A percentile compares a stretch with the other conserved stretches of the same genome.
Evolutionary conservation across 768 basidiomycete genomes (phyloP).

Genomic region (Crepidotus variabilis): DNA sequence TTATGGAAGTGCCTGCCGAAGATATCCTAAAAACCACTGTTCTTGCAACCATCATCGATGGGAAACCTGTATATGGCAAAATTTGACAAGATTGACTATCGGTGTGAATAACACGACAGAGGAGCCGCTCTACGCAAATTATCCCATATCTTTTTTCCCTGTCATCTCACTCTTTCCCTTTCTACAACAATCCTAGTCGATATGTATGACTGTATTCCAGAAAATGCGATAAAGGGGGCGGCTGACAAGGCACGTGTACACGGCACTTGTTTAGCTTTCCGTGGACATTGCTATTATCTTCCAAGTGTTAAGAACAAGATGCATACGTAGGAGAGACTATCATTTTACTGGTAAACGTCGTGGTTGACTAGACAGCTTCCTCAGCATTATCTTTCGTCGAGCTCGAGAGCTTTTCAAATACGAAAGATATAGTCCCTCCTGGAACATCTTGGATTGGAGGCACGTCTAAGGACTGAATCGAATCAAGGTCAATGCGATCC

Average conservation of each 20-base stretch:
- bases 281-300: no score
- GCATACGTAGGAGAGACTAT: no score
- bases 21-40: slow-evolving; percentile 69
- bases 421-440: slow-evolving; percentile 70
- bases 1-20: slow-evolving; percentile 59
- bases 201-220: no score
- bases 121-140: no score
- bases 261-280: no score
- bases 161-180: no score
- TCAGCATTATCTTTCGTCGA: slow-evolving; percentile 1
- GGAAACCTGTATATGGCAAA: slow-evolving; percentile 40
- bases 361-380: background rate
- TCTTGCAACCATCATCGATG: slow-evolving; percentile 77
- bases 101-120: background rate
- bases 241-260: no score
- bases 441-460: slow-evolving; percentile 37
- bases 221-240: no score
- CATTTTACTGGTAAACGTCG: no score
- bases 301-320: no score
- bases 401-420: slow-evolving; percentile 56
- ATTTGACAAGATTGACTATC: slow-evolving; percentile 15
- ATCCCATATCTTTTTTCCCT: no score
- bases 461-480: slow-evolving; percentile 34
- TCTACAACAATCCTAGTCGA: no score
- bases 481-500: slow-evolving; percentile 40